These are phyloP conservation scores for Prototheca wickerhamii DNA, from an alignment of 163 green algal species.

Conservation along the genomic window DNA sequence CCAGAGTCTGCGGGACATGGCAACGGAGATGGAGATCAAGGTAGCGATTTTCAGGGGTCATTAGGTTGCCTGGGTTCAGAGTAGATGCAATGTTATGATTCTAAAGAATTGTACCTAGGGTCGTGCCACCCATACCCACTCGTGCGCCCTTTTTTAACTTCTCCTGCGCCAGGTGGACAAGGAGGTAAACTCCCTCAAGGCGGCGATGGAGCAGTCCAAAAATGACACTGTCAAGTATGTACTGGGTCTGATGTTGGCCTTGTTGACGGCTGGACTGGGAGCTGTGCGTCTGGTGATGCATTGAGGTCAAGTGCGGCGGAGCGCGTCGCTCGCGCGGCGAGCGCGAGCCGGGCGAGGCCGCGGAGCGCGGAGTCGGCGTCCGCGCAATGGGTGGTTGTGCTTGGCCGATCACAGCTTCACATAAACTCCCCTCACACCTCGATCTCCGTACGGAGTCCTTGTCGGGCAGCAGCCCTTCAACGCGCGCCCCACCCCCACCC, in stretches of 20 bases:
- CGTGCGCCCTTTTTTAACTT: too few species aligned
- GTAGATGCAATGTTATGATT: neutral
- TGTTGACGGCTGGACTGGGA: conserved; percentile 44
- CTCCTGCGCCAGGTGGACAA: conserved; percentile 59
- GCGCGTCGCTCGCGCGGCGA: too few species aligned
- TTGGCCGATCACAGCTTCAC: too few species aligned
- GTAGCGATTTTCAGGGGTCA: too few species aligned
- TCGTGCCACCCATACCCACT: neutral
- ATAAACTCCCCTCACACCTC: too few species aligned
- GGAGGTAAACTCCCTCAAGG: conserved; percentile 78
- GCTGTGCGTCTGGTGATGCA: conserved; percentile 37
- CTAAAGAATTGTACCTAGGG: too few species aligned
- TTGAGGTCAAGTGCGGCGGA: conserved; percentile 5
- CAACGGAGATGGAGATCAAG: conserved; percentile 80
- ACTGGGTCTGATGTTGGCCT: conserved; percentile 49
- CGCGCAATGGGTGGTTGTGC: too few species aligned
- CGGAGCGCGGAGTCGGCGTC: too few species aligned
- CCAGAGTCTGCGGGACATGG: conserved; percentile 73
- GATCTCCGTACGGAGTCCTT: too few species aligned
- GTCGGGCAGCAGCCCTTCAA: too few species aligned
- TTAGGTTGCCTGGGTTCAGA: conserved; percentile 7
- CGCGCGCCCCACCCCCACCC: too few species aligned
- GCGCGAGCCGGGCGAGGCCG: too few species aligned
- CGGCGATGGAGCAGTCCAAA: conserved; percentile 76
- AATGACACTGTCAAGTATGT: conserved; percentile 81